These are phyloP conservation scores for Fusarium buharicum DNA, from an alignment of 2,329 filamentous ascomycete genomes.

Conservation along the genomic window DNA sequence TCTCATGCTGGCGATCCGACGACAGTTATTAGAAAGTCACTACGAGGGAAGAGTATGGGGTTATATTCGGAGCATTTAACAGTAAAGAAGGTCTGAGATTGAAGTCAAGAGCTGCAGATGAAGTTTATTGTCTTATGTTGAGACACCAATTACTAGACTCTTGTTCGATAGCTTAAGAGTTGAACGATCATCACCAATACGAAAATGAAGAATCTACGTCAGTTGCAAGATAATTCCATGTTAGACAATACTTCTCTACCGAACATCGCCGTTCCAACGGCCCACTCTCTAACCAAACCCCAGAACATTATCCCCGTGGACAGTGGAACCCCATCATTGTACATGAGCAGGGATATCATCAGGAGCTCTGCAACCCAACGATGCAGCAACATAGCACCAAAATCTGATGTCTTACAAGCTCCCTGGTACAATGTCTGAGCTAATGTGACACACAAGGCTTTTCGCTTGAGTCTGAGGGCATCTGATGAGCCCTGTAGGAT, in stretches of 20 bases:
- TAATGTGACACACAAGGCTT: constrained; percentile 3
- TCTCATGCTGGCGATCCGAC: constrained; percentile 1
- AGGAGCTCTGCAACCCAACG: constrained; percentile 14
- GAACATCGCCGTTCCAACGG: not conserved
- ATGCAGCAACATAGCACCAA: not conserved
- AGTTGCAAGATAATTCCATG: not conserved
- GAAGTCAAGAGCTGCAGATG: not conserved
- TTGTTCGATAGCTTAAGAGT: not conserved
- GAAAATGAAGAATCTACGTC: not conserved
- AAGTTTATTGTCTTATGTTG: fast-evolving
- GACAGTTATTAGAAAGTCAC: constrained; percentile 1
- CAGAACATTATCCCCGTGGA: constrained; percentile 21
- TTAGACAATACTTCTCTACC: constrained; percentile 4
- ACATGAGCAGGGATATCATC: constrained; percentile 24
- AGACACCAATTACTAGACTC: fast-evolving
- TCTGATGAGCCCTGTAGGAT: not conserved
- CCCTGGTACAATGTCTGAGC: constrained; percentile 2
- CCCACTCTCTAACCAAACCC: constrained; percentile 15
- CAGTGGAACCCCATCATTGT: not conserved
- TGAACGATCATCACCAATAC: not conserved
- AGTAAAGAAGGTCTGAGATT: no score
- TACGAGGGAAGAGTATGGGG: constrained; percentile 8
- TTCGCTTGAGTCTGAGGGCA: not conserved
- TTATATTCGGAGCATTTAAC: not conserved
- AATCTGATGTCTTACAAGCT: constrained; percentile 8